phyloP scores from a whole-genome alignment of 192 early-diverging fungal species.

The Backusella psychrophila region DNA sequence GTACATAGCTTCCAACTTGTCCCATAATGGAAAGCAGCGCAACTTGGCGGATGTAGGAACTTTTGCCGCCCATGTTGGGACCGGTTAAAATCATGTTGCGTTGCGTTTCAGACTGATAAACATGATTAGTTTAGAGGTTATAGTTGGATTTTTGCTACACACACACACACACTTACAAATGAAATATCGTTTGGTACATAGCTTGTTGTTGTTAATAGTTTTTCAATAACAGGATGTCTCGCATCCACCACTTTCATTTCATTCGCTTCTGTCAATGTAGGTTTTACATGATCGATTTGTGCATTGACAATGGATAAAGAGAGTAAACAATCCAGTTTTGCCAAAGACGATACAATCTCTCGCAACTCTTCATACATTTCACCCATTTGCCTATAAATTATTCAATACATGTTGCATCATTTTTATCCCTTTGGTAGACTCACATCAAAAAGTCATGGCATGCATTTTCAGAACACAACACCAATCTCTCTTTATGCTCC shows the following conservation, averaged over 20 bases:
- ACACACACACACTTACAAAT: constrained; percentile 21
- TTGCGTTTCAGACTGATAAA: neutral
- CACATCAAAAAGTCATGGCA: constrained; percentile 50
- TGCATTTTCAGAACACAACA: constrained; percentile 52
- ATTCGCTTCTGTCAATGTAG: constrained; percentile 46
- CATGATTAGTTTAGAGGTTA: too few species aligned
- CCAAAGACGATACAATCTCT: constrained; percentile 52
- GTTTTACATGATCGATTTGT: constrained; percentile 58
- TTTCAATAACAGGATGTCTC: constrained; percentile 75
- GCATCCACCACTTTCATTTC: constrained; percentile 55
- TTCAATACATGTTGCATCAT: too few species aligned
- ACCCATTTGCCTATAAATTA: constrained; percentile 41
- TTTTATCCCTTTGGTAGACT: neutral
- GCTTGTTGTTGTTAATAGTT: constrained; percentile 29
- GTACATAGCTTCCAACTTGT: constrained; percentile 75
- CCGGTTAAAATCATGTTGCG: constrained; percentile 53
- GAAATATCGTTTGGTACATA: constrained; percentile 67
- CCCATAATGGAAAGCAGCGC: constrained; percentile 61
- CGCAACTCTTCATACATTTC: constrained; percentile 58
- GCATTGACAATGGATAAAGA: constrained; percentile 54
- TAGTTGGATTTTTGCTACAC: too few species aligned
- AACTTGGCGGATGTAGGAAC: constrained; percentile 67
- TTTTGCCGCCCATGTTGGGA: constrained; percentile 83
- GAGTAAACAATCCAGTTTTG: constrained; percentile 66
- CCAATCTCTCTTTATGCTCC: constrained; percentile 51